Base-by-base conservation (phyloP, 768 basidiomycete genomes). In the Xerocomellus intermedius region DNA sequence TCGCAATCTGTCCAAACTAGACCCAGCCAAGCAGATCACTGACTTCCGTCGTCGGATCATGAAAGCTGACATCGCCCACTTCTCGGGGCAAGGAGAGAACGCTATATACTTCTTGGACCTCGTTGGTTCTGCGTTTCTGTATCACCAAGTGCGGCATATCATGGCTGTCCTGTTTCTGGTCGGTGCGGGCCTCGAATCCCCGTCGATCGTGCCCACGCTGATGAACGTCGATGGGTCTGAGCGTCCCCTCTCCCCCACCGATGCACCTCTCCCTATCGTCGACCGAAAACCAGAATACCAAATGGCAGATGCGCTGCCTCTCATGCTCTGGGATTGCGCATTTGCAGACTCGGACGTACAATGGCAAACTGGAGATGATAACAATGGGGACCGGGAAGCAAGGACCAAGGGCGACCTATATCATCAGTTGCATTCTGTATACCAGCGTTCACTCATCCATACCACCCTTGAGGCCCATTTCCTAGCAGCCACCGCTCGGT, bases 81-180 rank as follows among this genome's bases (percentile, higher is more conserved):
- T 85, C 16, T 51, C 60, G 4, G 24, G 69, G 52, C 5, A 61
- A 59, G 38, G 73, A 64, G 32, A 75, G 82, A 66, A 62, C n/a
- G 52, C 55, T 2, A 6, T 71, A 30, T 84, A 84, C 60, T 90
- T 94, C 33, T 78, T 97, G 53, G 89, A 98, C 70, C 84, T 98
- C 37, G 74, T 87, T 22, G 95, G 95, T 0, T 85, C 79, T 1
- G 95, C 94, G 1, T 97, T 96, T 68, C 77, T 98, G 39, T 98
- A 94, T 72, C 93, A 98, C 72, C 95, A 97, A 76, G 95, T 97
- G 14, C 82, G 95, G 36, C 93, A 95, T 63, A 95, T 97, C 73
- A 89, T 97, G 82, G 91, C 90, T 2, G 69, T 96, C 47, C 79
- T 98, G 19, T 92, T 98, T 71, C 84, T 97, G 46, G 82, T 96